Conservation (phyloP, 2,329 filamentous ascomycete genomes). For the Sporothrix brasiliensis region DNA sequence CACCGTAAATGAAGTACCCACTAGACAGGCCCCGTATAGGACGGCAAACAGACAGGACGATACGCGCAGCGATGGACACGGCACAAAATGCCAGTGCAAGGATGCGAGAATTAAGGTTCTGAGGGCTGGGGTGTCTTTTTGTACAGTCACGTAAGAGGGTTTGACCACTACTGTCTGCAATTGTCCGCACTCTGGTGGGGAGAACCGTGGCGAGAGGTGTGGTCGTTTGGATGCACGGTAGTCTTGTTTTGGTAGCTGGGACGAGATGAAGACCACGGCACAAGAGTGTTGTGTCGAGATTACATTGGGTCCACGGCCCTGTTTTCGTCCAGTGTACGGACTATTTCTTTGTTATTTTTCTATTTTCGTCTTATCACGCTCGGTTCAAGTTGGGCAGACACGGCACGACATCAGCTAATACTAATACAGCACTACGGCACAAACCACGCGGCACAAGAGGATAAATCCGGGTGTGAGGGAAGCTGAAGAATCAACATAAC, state of each 20-base stretch:
- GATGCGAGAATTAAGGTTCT: neutral
- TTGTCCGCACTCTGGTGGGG: neutral
- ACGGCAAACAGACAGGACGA: neutral
- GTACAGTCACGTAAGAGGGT: too few relatives aligned
- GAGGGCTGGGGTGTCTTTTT: too few relatives aligned
- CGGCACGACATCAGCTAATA: neutral
- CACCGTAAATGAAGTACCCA: neutral
- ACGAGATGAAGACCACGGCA: too few relatives aligned
- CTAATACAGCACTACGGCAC: neutral
- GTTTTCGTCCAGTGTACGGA: neutral
- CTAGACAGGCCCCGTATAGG: neutral
- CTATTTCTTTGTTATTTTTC: neutral
- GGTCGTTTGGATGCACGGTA: neutral
- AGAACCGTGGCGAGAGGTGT: neutral
- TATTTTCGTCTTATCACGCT: neutral
- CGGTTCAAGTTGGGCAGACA: slow-evolving; percentile 3
- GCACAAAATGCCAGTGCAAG: neutral
- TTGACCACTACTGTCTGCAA: neutral
- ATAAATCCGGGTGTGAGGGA: slow-evolving; percentile 21
- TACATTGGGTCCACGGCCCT: neutral
- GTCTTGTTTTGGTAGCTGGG: neutral
- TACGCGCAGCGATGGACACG: neutral
- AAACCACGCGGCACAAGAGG: neutral
- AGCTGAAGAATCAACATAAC: neutral
- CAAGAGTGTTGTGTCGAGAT: neutral